Conservation (phyloP, 345 rosid genomes). For the Leavenworthia alabamica region DNA sequence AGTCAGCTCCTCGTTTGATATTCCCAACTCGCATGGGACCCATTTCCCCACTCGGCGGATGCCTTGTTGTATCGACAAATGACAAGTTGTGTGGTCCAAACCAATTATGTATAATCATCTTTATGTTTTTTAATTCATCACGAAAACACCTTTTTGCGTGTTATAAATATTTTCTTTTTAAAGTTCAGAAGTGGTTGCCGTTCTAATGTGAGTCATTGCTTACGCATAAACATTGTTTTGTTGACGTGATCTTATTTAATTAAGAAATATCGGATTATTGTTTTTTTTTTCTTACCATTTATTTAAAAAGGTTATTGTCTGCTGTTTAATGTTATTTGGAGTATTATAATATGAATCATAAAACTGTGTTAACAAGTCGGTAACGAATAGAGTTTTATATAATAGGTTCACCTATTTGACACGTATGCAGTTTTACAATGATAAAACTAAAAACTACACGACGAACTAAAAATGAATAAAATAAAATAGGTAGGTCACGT, state of each 20-base stretch:
- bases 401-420: not conserved
- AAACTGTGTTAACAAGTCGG: not conserved
- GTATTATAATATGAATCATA: no score
- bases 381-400: no score
- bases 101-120: not conserved
- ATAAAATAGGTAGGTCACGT: conserved; percentile 12
- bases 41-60: conserved; percentile 10
- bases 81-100: conserved; percentile 32
- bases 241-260: conserved; percentile 18
- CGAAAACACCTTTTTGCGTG: no score
- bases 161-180: not conserved
- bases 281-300: conserved; percentile 6
- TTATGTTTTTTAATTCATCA: conserved; percentile 26
- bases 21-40: conserved; percentile 12
- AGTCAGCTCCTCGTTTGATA: conserved; percentile 42
- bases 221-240: conserved; percentile 8
- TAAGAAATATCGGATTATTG: not conserved
- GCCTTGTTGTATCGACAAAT: conserved; percentile 27
- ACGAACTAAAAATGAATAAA: not conserved
- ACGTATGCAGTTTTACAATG: not conserved
- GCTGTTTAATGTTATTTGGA: no score
- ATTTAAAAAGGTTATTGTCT: no score
- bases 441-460: not conserved
- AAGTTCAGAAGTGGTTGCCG: no score
- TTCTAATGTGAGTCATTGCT: conserved; percentile 28